Evolutionary conservation across 2,329 filamentous ascomycete species (phyloP).

Genomic region (Dryadomyces sulphureus): DNA sequence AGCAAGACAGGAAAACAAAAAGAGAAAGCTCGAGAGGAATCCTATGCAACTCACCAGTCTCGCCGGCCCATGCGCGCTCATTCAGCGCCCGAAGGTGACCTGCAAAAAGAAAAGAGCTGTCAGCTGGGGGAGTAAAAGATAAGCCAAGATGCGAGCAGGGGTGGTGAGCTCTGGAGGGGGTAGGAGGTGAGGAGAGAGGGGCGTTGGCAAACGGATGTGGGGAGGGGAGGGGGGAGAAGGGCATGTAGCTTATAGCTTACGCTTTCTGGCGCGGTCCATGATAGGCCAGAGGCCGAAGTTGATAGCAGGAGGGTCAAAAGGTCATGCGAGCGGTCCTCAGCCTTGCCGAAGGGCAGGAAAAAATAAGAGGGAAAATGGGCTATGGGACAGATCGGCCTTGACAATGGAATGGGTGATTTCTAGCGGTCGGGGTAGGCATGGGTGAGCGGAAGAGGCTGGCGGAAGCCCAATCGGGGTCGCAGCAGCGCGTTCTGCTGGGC

Average conservation of each 20-base stretch:
- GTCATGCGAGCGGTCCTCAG: constrained; percentile 8
- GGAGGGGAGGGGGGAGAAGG: too few relatives aligned
- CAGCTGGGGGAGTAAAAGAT: not conserved
- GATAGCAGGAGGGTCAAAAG: not conserved
- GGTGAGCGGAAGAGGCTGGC: constrained; percentile 14
- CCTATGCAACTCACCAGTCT: constrained; percentile 61
- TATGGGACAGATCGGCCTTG: constrained; percentile 27
- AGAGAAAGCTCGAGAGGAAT: constrained; percentile 7
- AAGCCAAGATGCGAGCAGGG: constrained; percentile 1
- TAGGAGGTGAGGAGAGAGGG: not conserved
- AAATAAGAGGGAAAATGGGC: too few relatives aligned
- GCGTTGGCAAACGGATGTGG: not conserved
- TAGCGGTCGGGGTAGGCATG: constrained; percentile 29
- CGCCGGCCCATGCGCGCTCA: constrained; percentile 73
- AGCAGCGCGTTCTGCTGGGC: not conserved
- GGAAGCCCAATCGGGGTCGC: constrained; percentile 4
- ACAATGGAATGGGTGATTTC: constrained; percentile 25
- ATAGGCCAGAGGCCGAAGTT: constrained; percentile 19
- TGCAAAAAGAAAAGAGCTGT: constrained; percentile 21
- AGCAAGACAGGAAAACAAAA: too few relatives aligned
- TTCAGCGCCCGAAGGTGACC: constrained; percentile 87
- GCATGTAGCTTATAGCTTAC: too few relatives aligned
- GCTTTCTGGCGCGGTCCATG: constrained; percentile 53
- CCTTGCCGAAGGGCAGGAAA: constrained; percentile 1
- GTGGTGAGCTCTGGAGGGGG: not conserved